Conservation (phyloP, 2,329 filamentous ascomycete genomes). For the Cadophora gregata region DNA sequence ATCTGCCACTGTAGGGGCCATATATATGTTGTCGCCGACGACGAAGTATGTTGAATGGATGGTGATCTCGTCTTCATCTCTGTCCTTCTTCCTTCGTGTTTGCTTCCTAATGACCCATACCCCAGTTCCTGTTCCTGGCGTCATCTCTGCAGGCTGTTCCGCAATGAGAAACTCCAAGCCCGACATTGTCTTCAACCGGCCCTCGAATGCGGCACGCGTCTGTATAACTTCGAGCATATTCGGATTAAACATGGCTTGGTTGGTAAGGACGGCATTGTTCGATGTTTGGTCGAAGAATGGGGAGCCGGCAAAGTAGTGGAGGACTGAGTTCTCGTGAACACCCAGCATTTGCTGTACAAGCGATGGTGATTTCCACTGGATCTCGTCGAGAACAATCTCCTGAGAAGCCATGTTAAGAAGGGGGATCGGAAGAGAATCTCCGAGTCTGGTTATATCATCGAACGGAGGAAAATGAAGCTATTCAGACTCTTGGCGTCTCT, state of each 20-base stretch:
- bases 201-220: conserved; percentile 68
- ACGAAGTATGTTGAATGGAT: conserved; percentile 68
- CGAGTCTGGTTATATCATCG: neutral
- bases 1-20: conserved; percentile 66
- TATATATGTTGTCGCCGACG: conserved; percentile 70
- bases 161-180: conserved; percentile 71
- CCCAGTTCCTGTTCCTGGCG: conserved; percentile 64
- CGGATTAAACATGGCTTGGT: conserved; percentile 65
- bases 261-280: conserved; percentile 68
- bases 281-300: conserved; percentile 72
- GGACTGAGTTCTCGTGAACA: conserved; percentile 65
- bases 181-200: conserved; percentile 66
- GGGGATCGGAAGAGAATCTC: neutral
- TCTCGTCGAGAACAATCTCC: conserved; percentile 67
- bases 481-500: neutral
- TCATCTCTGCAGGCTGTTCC: conserved; percentile 68
- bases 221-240: conserved; percentile 62
- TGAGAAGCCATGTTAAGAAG: conserved; percentile 50
- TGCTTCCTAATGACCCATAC: conserved; percentile 76
- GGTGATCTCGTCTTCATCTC: conserved; percentile 62
- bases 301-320: conserved; percentile 71
- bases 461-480: neutral
- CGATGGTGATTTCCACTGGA: conserved; percentile 65
- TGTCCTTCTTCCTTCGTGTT: conserved; percentile 61
- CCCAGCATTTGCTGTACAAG: conserved; percentile 56